Evolutionary conservation across 331 rosid genomes (phyloP), one percentile per base, ranked within the genome.

Genomic region (Saraca asoca): DNA sequence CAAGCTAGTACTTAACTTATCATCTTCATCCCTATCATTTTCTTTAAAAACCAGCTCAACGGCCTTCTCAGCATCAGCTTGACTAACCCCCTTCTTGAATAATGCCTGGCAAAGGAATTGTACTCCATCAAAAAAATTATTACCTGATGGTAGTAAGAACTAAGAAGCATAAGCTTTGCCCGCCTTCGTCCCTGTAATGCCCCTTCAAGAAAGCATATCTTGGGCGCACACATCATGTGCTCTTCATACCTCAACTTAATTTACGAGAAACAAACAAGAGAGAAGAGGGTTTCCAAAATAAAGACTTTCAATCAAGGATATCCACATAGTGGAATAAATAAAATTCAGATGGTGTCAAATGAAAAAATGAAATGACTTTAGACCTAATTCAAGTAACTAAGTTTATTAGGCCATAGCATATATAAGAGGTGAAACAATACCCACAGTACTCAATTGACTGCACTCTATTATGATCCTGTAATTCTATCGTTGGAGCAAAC

Each of bases 41-140:
- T 79, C 90, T 64, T 80, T 72, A 54, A 93, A 93, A 51, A 90
- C 94, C 63, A 81, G 75, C 73, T 87, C 85, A 68, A 93, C 75
- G 49, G 96, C 95, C 44, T 85, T 85, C 63, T 87, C 84, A 53
- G 88, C 82, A 74, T 82, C 95, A 50, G 77, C 68, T 76, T 79
- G 78, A 81, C 85, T 82, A 75, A 93, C 81, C 73, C 98, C 98
- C 70, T 90, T 90, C 68, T 66, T 81, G 76, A 73, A 75, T 49
- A 93, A 90, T 68, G 89, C 96, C 98, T 89, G 83, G 24, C 73
- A 73, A 57, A 69, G 83, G 62, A 81, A 63, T 58, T 55, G 71
- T 39, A 56, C 13, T 61, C 49, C 58, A 68, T 78, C 54, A 79
- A 33, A 42, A 11, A 50, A 45, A 70, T 16, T 34, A 55, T 42